Evolutionary conservation across 169 alveolate genomes (phyloP), one percentile per base, ranked within the genome.

Genomic region (Plasmodium reichenowi): DNA sequence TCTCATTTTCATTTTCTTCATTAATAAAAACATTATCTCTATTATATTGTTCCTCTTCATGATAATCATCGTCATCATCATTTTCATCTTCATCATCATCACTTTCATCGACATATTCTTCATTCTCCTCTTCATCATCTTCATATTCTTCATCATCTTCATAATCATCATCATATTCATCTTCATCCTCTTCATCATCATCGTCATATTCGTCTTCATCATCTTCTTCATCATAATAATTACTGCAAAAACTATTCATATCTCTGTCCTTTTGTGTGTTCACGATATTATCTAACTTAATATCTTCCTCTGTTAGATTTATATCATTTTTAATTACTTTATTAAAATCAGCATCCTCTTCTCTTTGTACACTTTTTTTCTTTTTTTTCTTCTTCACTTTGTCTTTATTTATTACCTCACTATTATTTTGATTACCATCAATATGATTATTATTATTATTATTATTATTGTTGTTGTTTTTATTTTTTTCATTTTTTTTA

Each of bases 51-150:
- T 47, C 76, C 3, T 26, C 88, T 15, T 60, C 59, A 38, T 38
- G 9, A 38, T 5, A 38, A 22, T 76, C 88, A 22, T 26, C 67
- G n/a, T 10, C 64, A 7, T 38, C 88, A 2, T 59, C 56, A 5
- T 38, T 72, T 4, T 67, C 83, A 6, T 68, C 64, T 0, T 80
- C 90, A 4, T 80, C 90, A 3, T 80, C 90, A 1, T 78, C 76
- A 0, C 67, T 76, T 1, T 64, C 78, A 9, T 78, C 89, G 5
- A 58, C 78, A 3, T 78, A 68, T 4, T 66, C 78, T 3, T 54
- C 89, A 6, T 50, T 63, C 0, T 56, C 64, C 1, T 68, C 72
- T 38, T 80, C 83, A 2, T 50, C 72, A 6, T 68, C 66, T 2
- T 54, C 72, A 24, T 32, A 50, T 12, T 8, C 78, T 9, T 50